These are phyloP conservation scores for Sindora glabra DNA, from an alignment of 306 rosid genomes.

Conservation along the genomic window DNA sequence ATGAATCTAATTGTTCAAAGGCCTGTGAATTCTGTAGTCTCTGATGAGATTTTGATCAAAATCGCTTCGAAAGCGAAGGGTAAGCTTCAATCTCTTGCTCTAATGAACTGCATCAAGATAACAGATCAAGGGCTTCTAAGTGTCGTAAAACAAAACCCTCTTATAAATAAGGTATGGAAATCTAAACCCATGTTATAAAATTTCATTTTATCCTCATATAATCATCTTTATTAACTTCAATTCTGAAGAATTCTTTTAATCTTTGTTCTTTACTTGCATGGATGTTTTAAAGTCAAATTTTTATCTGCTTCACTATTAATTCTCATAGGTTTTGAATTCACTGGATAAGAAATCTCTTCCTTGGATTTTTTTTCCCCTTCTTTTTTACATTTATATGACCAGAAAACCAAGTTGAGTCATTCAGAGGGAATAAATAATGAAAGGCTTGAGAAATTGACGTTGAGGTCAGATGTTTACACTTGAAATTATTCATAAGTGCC, in stretches of 20 bases:
- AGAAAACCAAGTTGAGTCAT: conserved; percentile 4
- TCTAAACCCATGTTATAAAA: conserved; percentile 3
- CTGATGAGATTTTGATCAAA: conserved; percentile 33
- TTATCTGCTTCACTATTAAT: no score
- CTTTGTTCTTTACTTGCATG: background rate
- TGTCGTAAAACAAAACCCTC: conserved; percentile 48
- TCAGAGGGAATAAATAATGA: no score
- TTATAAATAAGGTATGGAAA: conserved; percentile 45
- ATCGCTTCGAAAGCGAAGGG: conserved; percentile 60
- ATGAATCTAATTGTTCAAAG: conserved; percentile 39
- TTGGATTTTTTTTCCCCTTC: background rate
- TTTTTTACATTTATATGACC: no score
- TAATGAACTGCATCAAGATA: conserved; percentile 46
- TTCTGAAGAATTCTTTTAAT: background rate
- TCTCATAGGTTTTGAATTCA: no score
- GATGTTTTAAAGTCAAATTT: background rate
- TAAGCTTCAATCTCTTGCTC: conserved; percentile 43
- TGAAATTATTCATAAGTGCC: no score
- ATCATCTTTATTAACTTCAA: background rate
- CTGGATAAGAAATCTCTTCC: conserved; percentile 25
- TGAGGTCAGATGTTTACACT: no score
- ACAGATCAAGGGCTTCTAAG: conserved; percentile 59
- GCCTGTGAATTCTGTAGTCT: conserved; percentile 42
- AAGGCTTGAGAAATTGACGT: no score
- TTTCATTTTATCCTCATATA: background rate